Evolutionary conservation across 495 filamentous ascomycete species (phyloP), one percentile per base, ranked within the genome.

Genomic region (Xylaria flabelliformis): DNA sequence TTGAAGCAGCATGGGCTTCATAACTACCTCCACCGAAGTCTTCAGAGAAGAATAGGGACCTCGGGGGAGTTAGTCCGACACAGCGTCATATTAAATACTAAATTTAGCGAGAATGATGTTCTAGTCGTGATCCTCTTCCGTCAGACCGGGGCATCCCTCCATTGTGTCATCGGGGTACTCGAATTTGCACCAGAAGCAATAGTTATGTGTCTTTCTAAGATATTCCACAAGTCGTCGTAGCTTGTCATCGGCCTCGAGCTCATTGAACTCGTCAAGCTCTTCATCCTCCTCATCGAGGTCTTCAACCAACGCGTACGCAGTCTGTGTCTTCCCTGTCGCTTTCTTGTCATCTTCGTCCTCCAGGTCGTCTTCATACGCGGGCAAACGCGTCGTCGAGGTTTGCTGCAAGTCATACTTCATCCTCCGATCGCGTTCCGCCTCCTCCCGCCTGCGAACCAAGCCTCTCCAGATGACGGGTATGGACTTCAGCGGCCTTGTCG

Each of bases 141-240:
- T 93, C 17, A 91, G 66, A 0, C 97, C 97, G 0, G 96, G 95
- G 86, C 96, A 99, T 0, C 93, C 94, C 5, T 96, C 93, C 90
- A 98, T 90, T 73, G 85, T 82, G 19, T 78, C 86, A 62, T 91
- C 90, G 1, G 82, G 80, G 76, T 98, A 98, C 55, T 84, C 82
- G 79, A 86, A 92, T 79, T 97, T 97, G 79, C 96, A 99, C 94
- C 94, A 99, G 80, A 97, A 97, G 83, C 96, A 99, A 79, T 99
- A 99, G 51, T 85, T 80, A 75, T 92, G 86, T 74, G 85, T 88
- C 39, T 90, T 83, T 29, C 95, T 87, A 50, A 99, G 77, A 79
- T 92, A 90, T 29, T 80, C 74, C 13, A 96, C 88, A 12, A 97
- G 77, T 67, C 81, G 88, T 15, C 82, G 77, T 64, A 98, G 78